A percentile compares a stretch with the other conserved stretches of the same genome.
Evolutionary conservation across 2,329 filamentous ascomycete genomes (phyloP).

Genomic region (Mollisiaceae sp.): DNA sequence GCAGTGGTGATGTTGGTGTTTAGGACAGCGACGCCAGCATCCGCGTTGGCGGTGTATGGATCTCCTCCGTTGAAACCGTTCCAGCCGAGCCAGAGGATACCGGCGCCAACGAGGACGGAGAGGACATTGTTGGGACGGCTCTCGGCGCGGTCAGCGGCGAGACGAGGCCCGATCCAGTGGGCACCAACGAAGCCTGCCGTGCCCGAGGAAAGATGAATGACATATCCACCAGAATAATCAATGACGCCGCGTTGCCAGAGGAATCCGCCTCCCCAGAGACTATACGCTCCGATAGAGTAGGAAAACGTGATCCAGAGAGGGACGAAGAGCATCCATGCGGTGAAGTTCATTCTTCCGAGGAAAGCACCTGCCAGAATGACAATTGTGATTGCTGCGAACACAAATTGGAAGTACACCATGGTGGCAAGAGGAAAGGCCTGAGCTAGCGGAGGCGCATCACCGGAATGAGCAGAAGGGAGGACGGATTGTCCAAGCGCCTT

Average conservation of each 20-base stretch:
- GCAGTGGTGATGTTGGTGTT: slow-evolving; percentile 57
- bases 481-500: slow-evolving; percentile 49
- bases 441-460: slow-evolving; percentile 30
- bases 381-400: slow-evolving; percentile 57
- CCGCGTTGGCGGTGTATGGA: slow-evolving; percentile 55
- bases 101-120: slow-evolving; percentile 52
- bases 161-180: slow-evolving; percentile 53
- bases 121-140: slow-evolving; percentile 54
- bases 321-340: slow-evolving; percentile 57
- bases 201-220: slow-evolving; percentile 58
- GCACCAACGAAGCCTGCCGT: slow-evolving; percentile 54
- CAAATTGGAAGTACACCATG: slow-evolving; percentile 60
- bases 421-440: slow-evolving; percentile 52
- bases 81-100: slow-evolving; percentile 58
- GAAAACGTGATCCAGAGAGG: slow-evolving; percentile 56
- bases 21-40: slow-evolving; percentile 55
- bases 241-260: slow-evolving; percentile 52
- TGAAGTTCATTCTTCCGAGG: slow-evolving; percentile 55
- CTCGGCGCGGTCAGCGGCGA: slow-evolving; percentile 50
- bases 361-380: slow-evolving; percentile 53
- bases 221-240: slow-evolving; percentile 58
- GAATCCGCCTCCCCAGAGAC: slow-evolving; percentile 54
- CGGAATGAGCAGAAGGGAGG: slow-evolving; percentile 46
- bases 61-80: slow-evolving; percentile 60
- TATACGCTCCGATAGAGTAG: slow-evolving; percentile 51